Percentiles rank a stretch among this genome's conserved stretches.
These are phyloP conservation scores for Lasiodiplodia gonubiensis DNA, from an alignment of 2,329 filamentous ascomycete genomes.

Conservation along the genomic window DNA sequence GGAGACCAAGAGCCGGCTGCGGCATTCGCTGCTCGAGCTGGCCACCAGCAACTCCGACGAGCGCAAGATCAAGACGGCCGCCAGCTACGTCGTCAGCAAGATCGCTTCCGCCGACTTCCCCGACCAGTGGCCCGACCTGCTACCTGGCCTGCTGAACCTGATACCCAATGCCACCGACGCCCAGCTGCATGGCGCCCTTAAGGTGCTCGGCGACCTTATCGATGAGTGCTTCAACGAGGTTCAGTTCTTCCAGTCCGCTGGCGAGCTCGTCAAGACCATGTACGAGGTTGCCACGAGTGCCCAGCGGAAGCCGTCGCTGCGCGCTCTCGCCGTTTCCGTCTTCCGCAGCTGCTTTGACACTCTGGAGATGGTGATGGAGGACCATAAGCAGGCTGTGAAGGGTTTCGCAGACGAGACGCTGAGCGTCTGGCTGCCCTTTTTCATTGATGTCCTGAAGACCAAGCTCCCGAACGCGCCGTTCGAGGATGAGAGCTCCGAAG, in stretches of 20 bases:
- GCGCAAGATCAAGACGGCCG: constrained; percentile 85
- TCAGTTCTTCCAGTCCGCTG: constrained; percentile 90
- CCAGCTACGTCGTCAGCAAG: constrained; percentile 89
- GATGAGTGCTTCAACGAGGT: constrained; percentile 93
- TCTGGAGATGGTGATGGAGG: constrained; percentile 94
- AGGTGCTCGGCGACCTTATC: constrained; percentile 86
- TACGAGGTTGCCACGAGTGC: constrained; percentile 82
- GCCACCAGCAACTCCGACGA: constrained; percentile 75
- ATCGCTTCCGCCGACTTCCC: constrained; percentile 94
- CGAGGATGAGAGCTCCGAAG: constrained; percentile 64
- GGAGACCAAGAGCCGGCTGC: constrained; percentile 73
- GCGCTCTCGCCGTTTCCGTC: constrained; percentile 85
- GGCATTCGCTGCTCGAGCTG: constrained; percentile 76
- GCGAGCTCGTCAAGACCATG: constrained; percentile 81
- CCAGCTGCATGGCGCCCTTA: constrained; percentile 87
- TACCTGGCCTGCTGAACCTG: constrained; percentile 78
- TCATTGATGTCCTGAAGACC: constrained; percentile 77
- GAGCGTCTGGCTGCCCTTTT: constrained; percentile 86
- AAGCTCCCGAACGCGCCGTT: constrained; percentile 67
- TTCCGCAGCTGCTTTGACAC: constrained; percentile 93
- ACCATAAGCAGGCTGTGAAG: constrained; percentile 85
- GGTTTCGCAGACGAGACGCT: constrained; percentile 87
- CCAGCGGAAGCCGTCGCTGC: constrained; percentile 73
- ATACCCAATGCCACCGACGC: constrained; percentile 77
- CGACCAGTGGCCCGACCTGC: constrained; percentile 88